Percentiles rank a stretch among this genome's conserved stretches.
These are phyloP conservation scores for Recurvomyces mirabilis DNA, from an alignment of 495 filamentous ascomycete species.

Conservation along the genomic window DNA sequence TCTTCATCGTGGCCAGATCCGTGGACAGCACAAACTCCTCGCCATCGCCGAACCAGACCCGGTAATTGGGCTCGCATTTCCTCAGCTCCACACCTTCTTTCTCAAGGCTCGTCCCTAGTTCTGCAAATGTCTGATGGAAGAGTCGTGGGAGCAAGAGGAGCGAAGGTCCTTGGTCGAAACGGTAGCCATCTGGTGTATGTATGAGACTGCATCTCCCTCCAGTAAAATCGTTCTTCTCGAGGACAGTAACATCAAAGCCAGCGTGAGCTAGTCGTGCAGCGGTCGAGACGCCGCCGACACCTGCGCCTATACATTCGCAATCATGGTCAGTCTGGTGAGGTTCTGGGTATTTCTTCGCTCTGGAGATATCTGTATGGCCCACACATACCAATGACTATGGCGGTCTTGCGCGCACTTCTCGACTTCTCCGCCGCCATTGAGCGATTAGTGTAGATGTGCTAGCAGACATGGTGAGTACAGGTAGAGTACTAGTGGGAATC, in stretches of 20 bases:
- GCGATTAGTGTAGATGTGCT: too few relatives aligned
- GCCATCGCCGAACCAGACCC: slow-evolving; percentile 54
- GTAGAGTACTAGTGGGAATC: too few relatives aligned
- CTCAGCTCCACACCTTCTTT: slow-evolving; percentile 48
- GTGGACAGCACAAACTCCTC: slow-evolving; percentile 46
- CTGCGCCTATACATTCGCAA: slow-evolving; percentile 44
- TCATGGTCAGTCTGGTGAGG: neutral
- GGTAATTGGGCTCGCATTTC: slow-evolving; percentile 63
- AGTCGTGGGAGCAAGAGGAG: slow-evolving; percentile 55
- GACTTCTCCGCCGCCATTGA: too few relatives aligned
- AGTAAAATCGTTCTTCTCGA: slow-evolving; percentile 58
- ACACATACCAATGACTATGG: slow-evolving; percentile 22
- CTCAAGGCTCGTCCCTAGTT: slow-evolving; percentile 49
- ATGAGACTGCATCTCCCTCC: slow-evolving; percentile 55
- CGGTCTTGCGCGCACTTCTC: too few relatives aligned
- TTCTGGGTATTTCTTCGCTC: neutral
- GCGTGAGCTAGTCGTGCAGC: slow-evolving; percentile 57
- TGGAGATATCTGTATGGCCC: too few relatives aligned
- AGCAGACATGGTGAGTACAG: too few relatives aligned
- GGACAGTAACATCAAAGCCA: slow-evolving; percentile 52
- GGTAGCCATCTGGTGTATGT: slow-evolving; percentile 40
- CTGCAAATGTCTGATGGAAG: slow-evolving; percentile 51
- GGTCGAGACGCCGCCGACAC: slow-evolving; percentile 54
- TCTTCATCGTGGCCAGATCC: slow-evolving; percentile 52
- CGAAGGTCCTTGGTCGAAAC: slow-evolving; percentile 63